A percentile compares a stretch with the other conserved stretches of the same genome.
These are phyloP conservation scores for Dendrothele bispora DNA, from an alignment of 768 basidiomycete genomes.

Conservation along the genomic window DNA sequence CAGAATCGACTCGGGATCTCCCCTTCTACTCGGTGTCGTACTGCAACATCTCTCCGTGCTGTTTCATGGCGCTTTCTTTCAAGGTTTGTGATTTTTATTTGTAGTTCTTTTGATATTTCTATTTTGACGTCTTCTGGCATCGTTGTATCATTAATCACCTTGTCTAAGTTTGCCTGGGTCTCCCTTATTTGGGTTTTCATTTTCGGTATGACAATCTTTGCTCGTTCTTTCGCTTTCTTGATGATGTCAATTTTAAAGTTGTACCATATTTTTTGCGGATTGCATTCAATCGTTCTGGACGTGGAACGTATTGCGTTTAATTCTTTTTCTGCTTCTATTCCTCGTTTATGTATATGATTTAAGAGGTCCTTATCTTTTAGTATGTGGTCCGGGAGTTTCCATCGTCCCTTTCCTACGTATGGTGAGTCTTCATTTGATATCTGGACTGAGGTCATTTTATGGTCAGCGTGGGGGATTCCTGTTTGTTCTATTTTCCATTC, in stretches of 20 bases:
- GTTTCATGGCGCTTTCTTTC: background rate
- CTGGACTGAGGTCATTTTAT: slow-evolving; percentile 25
- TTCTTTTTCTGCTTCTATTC: background rate
- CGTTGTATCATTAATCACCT: background rate
- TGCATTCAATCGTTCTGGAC: background rate
- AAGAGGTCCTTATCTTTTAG: slow-evolving; percentile 18
- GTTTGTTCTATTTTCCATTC: slow-evolving; percentile 25
- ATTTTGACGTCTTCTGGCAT: background rate
- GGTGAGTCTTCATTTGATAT: slow-evolving; percentile 20
- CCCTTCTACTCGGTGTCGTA: slow-evolving; percentile 9
- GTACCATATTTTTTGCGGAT: slow-evolving; percentile 7
- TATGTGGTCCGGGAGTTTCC: slow-evolving; percentile 23
- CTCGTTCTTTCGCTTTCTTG: slow-evolving; percentile 6
- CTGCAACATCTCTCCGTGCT: slow-evolving; percentile 1
- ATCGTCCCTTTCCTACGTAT: slow-evolving; percentile 28
- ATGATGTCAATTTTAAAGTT: slow-evolving; percentile 9
- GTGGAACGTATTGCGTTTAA: slow-evolving; percentile 6
- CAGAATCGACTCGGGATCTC: slow-evolving; percentile 21
- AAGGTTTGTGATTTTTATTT: slow-evolving; percentile 5
- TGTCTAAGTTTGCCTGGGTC: slow-evolving; percentile 1
- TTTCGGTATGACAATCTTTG: slow-evolving; percentile 10
- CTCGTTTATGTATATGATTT: slow-evolving; percentile 1
- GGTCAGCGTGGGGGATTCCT: slow-evolving; percentile 27
- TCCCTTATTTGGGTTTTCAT: slow-evolving; percentile 1
- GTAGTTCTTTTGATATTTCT: background rate